These are phyloP conservation scores for Vigna radiata DNA, from an alignment of 306 rosid species.

Conservation along the genomic window DNA sequence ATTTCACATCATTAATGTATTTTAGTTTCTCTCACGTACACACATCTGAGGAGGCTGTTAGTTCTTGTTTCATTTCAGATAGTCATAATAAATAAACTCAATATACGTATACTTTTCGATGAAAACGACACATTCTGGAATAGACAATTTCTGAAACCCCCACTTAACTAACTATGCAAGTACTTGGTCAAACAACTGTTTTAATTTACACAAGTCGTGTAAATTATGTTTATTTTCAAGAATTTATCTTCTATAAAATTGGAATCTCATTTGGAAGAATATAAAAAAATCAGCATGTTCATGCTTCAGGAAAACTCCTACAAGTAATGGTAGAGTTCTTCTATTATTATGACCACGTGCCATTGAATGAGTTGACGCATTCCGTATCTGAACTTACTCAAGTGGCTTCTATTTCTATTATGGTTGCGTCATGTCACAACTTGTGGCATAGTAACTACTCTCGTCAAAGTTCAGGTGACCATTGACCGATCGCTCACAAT, in stretches of 20 bases:
- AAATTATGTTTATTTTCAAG: background rate
- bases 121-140: background rate
- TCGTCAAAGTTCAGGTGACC: conserved; percentile 25
- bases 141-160: conserved; percentile 23
- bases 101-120: background rate
- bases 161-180: background rate
- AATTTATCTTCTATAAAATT: background rate
- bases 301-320: conserved; percentile 16
- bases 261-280: background rate
- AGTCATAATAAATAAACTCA: conserved; percentile 13
- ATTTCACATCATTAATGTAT: conserved; percentile 28
- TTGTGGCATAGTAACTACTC: conserved; percentile 7
- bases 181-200: background rate
- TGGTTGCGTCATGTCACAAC: background rate
- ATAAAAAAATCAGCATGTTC: background rate
- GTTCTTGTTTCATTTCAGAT: conserved; percentile 27
- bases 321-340: conserved; percentile 1
- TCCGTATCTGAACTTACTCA: conserved; percentile 30
- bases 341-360: conserved; percentile 3
- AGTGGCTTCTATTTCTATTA: conserved; percentile 12
- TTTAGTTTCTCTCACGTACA: background rate
- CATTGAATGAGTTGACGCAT: conserved; percentile 1
- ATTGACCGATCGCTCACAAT: conserved; percentile 1
- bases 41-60: background rate
- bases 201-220: conserved; percentile 5